These are phyloP conservation scores for Ampelocalamus luodianensis DNA, from an alignment of 176 grass and related monocot species.

Conservation along the genomic window DNA sequence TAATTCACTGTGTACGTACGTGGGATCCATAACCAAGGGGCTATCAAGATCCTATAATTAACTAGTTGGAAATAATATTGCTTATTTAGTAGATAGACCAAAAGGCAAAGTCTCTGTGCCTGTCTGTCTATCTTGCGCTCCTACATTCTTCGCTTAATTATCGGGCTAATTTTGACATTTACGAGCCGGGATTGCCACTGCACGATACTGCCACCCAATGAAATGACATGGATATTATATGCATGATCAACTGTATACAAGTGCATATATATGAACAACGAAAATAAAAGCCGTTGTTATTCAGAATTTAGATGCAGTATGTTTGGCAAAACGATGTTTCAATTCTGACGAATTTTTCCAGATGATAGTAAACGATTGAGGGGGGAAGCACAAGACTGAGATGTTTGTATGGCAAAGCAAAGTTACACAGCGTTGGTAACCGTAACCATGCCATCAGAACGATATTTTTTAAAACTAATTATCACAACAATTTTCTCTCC, in stretches of 20 bases:
- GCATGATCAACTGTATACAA: neutral
- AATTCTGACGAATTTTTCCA: neutral
- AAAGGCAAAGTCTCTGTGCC: neutral
- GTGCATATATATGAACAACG: neutral
- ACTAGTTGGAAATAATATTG: neutral
- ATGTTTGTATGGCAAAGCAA: neutral
- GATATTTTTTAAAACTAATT: neutral
- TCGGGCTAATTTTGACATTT: neutral
- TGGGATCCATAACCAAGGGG: conserved; percentile 25
- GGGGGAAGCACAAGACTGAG: neutral
- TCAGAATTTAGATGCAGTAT: neutral
- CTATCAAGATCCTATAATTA: neutral
- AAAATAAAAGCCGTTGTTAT: neutral
- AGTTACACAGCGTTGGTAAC: neutral
- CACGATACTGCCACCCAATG: neutral
- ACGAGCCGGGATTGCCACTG: neutral
- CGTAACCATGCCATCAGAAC: neutral
- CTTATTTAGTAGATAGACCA: neutral
- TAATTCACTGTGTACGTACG: neutral
- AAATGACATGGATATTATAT: neutral
- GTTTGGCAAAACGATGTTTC: neutral
- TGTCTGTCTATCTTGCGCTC: neutral
- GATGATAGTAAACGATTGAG: neutral
- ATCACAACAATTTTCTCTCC: neutral
- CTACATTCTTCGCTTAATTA: conserved; percentile 7